Evolutionary conservation across 495 filamentous ascomycete genomes (phyloP), one percentile per base, ranked within the genome.

Genomic region (Aspergillus bridgeri): DNA sequence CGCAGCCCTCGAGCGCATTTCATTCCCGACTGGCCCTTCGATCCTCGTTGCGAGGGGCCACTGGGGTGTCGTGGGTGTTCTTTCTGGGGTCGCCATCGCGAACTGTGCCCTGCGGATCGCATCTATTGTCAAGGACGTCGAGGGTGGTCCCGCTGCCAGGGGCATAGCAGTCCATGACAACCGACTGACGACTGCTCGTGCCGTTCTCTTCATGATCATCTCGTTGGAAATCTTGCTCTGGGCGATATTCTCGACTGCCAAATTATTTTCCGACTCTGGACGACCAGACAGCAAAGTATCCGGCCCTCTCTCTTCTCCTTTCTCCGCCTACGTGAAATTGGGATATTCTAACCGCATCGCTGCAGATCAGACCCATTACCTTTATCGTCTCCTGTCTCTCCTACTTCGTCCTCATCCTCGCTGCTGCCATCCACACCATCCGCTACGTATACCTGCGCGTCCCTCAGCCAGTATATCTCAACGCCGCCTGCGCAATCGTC

Each of bases 181-280:
- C 13, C 22, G 48, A 29, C 22, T 50, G 48, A 50, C 48, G 6
- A 25, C 22, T 6, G 8, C 48, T 6, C 48, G 48, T 3, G 48
- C 23, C 11, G 29, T 70, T 23, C 60, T 65, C 21, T 9, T 66
- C 51, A 58, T 53, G 42, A 54, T 29, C 33, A 56, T 54, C 8
- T 44, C 69, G 43, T 11, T 68, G 24, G 33, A 43, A 17, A 68
- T 71, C 21, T 51, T 49, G 33, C 63, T 63, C 58, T n/a, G 25
- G 48, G 23, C 7, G 0, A n/a, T n/a, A 1, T 50, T 50, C 8
- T 2, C 1, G 7, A 27, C 29, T 2, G 5, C 29, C 21, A n/a
- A 15, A n/a, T 15, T 7, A 29, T n/a, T 23, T 17, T n/a, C 48
- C n/a, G 13, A 6, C 48, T 21, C 48, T n/a, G 20, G 11, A 9